phyloP scores from a whole-genome alignment of 192 early-diverging fungal genomes.

The Gigaspora rosea region DNA sequence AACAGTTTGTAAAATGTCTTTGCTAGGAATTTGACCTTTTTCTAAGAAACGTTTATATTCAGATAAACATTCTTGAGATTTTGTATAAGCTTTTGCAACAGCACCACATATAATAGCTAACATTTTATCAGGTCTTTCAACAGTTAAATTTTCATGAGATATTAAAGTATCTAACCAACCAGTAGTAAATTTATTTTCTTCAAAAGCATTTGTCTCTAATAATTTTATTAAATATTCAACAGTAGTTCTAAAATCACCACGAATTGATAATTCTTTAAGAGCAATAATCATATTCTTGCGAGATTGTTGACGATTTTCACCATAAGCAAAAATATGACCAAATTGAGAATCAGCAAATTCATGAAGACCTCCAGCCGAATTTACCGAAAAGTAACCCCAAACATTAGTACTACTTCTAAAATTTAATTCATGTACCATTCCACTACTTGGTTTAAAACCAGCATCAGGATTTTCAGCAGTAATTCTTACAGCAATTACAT shows the following conservation, averaged over 20 bases:
- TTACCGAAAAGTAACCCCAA: slow-evolving; percentile 99
- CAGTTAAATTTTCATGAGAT: slow-evolving; percentile 79
- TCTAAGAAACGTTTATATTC: slow-evolving; percentile 86
- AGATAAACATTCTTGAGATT: slow-evolving; percentile 61
- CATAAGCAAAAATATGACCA: slow-evolving; percentile 98
- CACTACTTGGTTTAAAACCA: slow-evolving; percentile 97
- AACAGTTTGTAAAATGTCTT: slow-evolving; percentile 70
- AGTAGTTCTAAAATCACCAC: slow-evolving; percentile 98
- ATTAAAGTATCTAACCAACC: slow-evolving; percentile 96
- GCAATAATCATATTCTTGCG: slow-evolving; percentile 97
- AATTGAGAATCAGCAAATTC: slow-evolving; percentile 99
- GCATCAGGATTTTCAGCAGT: slow-evolving; percentile 99
- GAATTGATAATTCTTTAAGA: slow-evolving; percentile 96
- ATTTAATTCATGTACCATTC: slow-evolving; percentile 96
- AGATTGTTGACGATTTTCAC: slow-evolving; percentile 89
- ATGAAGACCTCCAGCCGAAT: slow-evolving; percentile 91
- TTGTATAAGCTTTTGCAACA: slow-evolving; percentile 77
- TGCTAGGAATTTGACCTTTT: slow-evolving; percentile 88
- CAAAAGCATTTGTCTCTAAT: slow-evolving; percentile 86
- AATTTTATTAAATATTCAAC: slow-evolving; percentile 96
- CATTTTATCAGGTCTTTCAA: slow-evolving; percentile 88
- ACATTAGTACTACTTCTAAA: slow-evolving; percentile 95
- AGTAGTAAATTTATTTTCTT: slow-evolving; percentile 89
- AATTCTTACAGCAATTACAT: slow-evolving; percentile 97
- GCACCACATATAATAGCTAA: slow-evolving; percentile 92